phyloP scores from a whole-genome alignment of 2,329 filamentous ascomycete genomes.

The Apiospora koreana region DNA sequence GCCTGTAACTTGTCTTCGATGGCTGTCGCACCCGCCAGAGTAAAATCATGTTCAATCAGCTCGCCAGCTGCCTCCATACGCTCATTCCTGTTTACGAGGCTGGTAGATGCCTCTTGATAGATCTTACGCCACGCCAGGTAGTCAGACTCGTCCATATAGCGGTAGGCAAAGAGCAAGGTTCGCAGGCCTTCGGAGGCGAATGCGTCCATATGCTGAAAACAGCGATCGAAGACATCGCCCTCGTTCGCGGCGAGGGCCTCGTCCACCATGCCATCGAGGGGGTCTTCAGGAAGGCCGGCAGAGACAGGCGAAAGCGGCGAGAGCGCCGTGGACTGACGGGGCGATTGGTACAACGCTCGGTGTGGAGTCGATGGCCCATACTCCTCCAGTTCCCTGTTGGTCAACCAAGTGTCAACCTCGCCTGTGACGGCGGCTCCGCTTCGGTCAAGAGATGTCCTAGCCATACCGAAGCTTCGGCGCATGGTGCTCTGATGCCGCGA shows the following conservation, averaged over 20 bases:
- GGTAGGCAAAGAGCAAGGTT: slow-evolving; percentile 81
- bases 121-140: slow-evolving; percentile 76
- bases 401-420: slow-evolving; percentile 38
- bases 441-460: slow-evolving; percentile 32
- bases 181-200: slow-evolving; percentile 88
- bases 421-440: slow-evolving; percentile 29
- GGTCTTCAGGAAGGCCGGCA: slow-evolving; percentile 36
- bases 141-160: slow-evolving; percentile 72
- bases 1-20: slow-evolving; percentile 93
- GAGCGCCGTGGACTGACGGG: slow-evolving; percentile 35
- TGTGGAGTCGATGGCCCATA: slow-evolving; percentile 24
- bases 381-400: slow-evolving; percentile 34
- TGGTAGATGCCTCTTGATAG: slow-evolving; percentile 81
- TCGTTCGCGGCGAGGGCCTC: slow-evolving; percentile 63
- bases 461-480: slow-evolving; percentile 28
- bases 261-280: slow-evolving; percentile 56
- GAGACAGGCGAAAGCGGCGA: slow-evolving; percentile 43
- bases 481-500: slow-evolving; percentile 20
- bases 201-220: slow-evolving; percentile 85
- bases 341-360: slow-evolving; percentile 25
- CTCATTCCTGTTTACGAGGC: slow-evolving; percentile 75
- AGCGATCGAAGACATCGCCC: slow-evolving; percentile 72
- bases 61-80: slow-evolving; percentile 81
- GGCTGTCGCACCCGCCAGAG: slow-evolving; percentile 83
- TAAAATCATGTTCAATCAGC: slow-evolving; percentile 77